Conservation (phyloP, 2,329 filamentous ascomycete genomes). For the Didymella keratinophila region DNA sequence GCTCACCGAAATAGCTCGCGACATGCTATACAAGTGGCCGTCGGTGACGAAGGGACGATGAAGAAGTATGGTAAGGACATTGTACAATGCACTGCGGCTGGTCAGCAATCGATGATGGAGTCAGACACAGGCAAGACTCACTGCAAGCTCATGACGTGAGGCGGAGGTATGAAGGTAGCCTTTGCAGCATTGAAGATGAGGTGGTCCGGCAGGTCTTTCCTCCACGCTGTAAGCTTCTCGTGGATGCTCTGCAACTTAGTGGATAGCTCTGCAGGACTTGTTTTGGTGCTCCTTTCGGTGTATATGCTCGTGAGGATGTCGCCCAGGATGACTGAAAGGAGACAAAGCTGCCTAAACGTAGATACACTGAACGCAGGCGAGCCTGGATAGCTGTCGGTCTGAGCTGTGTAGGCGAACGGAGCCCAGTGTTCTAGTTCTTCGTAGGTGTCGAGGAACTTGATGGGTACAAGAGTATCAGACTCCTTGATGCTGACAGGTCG, state of each 20-base stretch:
- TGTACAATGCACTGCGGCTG: constrained; percentile 53
- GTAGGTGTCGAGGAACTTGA: constrained; percentile 58
- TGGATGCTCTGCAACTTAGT: constrained; percentile 51
- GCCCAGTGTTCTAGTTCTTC: constrained; percentile 63
- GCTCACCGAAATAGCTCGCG: constrained; percentile 52
- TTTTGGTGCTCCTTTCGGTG: constrained; percentile 50
- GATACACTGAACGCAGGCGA: constrained; percentile 54
- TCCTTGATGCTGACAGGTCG: constrained; percentile 59
- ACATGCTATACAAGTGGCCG: constrained; percentile 56
- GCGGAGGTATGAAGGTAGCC: constrained; percentile 44
- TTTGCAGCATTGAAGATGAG: constrained; percentile 50
- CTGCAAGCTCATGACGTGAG: constrained; percentile 41
- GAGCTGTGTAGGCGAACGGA: constrained; percentile 52
- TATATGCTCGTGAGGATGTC: constrained; percentile 52
- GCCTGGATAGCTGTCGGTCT: constrained; percentile 37
- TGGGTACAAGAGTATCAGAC: constrained; percentile 56
- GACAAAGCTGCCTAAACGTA: constrained; percentile 53
- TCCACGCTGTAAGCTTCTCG: constrained; percentile 55
- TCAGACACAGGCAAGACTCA: constrained; percentile 14
- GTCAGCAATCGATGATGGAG: constrained; percentile 1
- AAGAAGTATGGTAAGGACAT: constrained; percentile 61
- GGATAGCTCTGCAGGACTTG: constrained; percentile 46
- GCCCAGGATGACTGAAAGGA: constrained; percentile 57
- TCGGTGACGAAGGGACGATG: constrained; percentile 63
- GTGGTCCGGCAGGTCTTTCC: constrained; percentile 53